Percentiles rank a stretch among this genome's conserved stretches.
These are phyloP conservation scores for Xylaria telfairii DNA, from an alignment of 495 filamentous ascomycete species.

Conservation along the genomic window DNA sequence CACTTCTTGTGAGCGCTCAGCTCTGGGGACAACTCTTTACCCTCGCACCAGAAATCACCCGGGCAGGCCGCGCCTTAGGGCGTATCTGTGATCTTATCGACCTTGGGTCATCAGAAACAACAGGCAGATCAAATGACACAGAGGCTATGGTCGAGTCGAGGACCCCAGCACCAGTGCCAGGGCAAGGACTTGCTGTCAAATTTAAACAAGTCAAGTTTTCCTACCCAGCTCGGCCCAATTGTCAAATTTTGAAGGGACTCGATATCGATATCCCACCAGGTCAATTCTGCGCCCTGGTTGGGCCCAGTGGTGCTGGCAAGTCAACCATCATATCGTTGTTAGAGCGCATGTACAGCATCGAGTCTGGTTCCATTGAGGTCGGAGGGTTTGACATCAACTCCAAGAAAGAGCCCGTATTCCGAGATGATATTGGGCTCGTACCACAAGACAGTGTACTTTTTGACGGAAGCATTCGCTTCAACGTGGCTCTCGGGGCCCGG, in stretches of 20 bases:
- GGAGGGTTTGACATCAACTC: conserved; percentile 49
- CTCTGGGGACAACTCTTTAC: conserved; percentile 70
- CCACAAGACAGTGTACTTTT: conserved; percentile 63
- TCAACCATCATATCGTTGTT: conserved; percentile 65
- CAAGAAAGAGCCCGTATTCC: conserved; percentile 55
- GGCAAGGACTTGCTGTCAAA: conserved; percentile 51
- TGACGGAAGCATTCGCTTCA: conserved; percentile 60
- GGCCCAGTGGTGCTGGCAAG: conserved; percentile 67
- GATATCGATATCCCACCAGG: conserved; percentile 61
- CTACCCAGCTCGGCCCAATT: conserved; percentile 65
- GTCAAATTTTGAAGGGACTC: conserved; percentile 59
- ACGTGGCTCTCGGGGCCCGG: conserved; percentile 58
- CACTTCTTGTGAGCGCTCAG: conserved; percentile 68
- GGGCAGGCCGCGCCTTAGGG: conserved; percentile 56
- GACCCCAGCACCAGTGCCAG: conserved; percentile 25
- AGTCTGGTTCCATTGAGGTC: conserved; percentile 42
- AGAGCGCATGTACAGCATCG: conserved; percentile 60
- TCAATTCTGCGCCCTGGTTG: conserved; percentile 66
- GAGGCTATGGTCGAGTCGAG: conserved; percentile 35
- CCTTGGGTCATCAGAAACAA: conserved; percentile 38
- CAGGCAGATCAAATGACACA: conserved; percentile 28
- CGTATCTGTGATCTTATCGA: conserved; percentile 59
- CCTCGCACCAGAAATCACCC: conserved; percentile 66
- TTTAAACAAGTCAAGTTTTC: conserved; percentile 63
- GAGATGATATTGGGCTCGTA: conserved; percentile 59